Base-by-base conservation (phyloP, 495 filamentous ascomycete species). In the Xylaria telfairii region DNA sequence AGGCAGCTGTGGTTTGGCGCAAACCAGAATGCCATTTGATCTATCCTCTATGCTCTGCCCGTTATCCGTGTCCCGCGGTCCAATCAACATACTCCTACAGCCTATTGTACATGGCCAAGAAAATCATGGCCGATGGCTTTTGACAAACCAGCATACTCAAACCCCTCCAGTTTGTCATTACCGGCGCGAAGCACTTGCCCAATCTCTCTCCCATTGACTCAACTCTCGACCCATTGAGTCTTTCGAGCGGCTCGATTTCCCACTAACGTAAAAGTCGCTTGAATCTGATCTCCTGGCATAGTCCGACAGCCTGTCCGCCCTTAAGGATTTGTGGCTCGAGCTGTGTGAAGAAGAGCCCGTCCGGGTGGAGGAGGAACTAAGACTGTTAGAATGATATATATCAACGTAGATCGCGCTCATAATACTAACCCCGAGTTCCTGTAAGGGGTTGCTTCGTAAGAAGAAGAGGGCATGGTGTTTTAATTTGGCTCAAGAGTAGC, bases 21-120 rank as follows among this genome's bases (percentile, higher is more conserved):
- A 51, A 56, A 64, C 21, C 15, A 30, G 47, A 47, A 30, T 44
- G 65, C 37, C 51, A 51, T 67, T 67, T 44, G 51, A 67, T 67
- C 65, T 67, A 59, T 67, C 47, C 30, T 24, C 17, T 39, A 53
- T 15, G 13, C 19, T 49, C 28, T 44, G 37, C 13, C 67, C 67
- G 53, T 51, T 12, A n/a, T 62, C 67, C 32, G 19, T 13, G 12
- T 10, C 44, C 44, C 64, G 54, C 67, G 42, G 41, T 8, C 67
- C 67, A 69, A 61, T 69, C 28, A 49, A n/a, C 3, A n/a, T 17
- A n/a, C 19, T 3, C 7, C 1, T 44, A 47, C 28, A 39, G 13
- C 0, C 1, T 67, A 67, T 70, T 62, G 49, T 56, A 70, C 68
- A 70, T 62, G 39, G 3, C 44, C 47, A 42, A 46, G 57, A 19